phyloP scores from a whole-genome alignment of 2,329 filamentous ascomycete genomes.

The Aspergillus nomiae region DNA sequence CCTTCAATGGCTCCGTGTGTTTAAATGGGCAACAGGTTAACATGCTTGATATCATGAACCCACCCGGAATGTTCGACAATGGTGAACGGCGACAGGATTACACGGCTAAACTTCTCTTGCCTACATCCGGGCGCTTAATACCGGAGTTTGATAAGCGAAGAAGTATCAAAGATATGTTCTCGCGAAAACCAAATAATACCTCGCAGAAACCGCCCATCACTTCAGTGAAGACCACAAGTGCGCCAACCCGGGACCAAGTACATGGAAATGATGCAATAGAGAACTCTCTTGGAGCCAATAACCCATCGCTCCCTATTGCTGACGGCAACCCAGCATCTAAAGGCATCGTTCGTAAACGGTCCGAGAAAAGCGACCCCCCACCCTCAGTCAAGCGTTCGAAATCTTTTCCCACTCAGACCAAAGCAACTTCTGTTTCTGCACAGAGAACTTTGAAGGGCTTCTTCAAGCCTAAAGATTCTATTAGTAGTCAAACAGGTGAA shows the following conservation, averaged over 20 bases:
- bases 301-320: not conserved
- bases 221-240: not conserved
- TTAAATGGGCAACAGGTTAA: conserved; percentile 53
- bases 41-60: conserved; percentile 76
- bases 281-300: not conserved
- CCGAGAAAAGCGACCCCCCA: conserved; percentile 31
- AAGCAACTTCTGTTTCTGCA: conserved; percentile 43
- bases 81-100: conserved; percentile 69
- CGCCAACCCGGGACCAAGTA: conserved; percentile 4
- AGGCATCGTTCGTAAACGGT: conserved; percentile 40
- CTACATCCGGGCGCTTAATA: conserved; percentile 78
- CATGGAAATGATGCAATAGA: not conserved
- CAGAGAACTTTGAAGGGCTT: conserved; percentile 74
- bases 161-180: conserved; percentile 93
- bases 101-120: conserved; percentile 64
- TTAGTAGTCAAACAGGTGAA: not conserved
- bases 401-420: conserved; percentile 31
- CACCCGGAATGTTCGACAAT: conserved; percentile 67
- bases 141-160: conserved; percentile 83
- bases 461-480: conserved; percentile 65
- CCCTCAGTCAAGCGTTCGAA: conserved; percentile 55
- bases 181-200: conserved; percentile 52
- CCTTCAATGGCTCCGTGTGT: conserved; percentile 65
- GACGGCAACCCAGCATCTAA: conserved; percentile 4
- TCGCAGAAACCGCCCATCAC: conserved; percentile 16